phyloP scores from a whole-genome alignment of 1,284 basidiomycete genomes.

The Volvariella volvacea region DNA sequence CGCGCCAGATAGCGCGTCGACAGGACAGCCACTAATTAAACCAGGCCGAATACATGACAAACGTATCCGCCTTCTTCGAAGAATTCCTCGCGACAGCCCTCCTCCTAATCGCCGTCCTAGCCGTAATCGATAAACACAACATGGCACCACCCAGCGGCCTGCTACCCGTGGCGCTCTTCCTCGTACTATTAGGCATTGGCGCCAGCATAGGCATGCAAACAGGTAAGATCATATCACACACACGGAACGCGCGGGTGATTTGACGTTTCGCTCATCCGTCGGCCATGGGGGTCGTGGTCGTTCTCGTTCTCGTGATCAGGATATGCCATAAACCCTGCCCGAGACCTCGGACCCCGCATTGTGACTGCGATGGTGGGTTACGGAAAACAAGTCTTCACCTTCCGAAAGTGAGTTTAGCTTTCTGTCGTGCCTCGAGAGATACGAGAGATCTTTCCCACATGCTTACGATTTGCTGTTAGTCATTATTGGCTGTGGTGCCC shows the following conservation, averaged over 20 bases:
- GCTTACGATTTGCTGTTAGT: slow-evolving; percentile 14
- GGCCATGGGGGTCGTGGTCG: too few relatives aligned
- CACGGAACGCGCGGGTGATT: not conserved
- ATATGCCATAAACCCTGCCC: slow-evolving; percentile 42
- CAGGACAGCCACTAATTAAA: not conserved
- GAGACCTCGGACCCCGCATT: slow-evolving; percentile 45
- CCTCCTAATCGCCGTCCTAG: slow-evolving; percentile 24
- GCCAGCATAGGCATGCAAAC: slow-evolving; percentile 44
- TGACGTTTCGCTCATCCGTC: not conserved
- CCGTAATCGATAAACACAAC: slow-evolving; percentile 26
- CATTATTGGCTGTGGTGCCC: slow-evolving; percentile 49
- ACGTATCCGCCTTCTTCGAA: slow-evolving; percentile 23
- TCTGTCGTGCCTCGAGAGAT: too few relatives aligned
- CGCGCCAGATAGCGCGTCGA: too few relatives aligned
- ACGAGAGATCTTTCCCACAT: not conserved
- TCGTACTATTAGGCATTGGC: slow-evolving; percentile 42
- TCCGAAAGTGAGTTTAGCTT: slow-evolving; percentile 21
- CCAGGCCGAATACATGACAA: slow-evolving; percentile 17
- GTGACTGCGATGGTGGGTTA: slow-evolving; percentile 42
- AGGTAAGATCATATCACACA: slow-evolving; percentile 7
- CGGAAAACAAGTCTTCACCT: slow-evolving; percentile 25
- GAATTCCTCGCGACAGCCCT: slow-evolving; percentile 31
- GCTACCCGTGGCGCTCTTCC: slow-evolving; percentile 40
- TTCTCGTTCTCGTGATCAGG: slow-evolving; percentile 11
- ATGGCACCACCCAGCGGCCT: slow-evolving; percentile 33